Percentiles rank a stretch among this genome's conserved stretches.
phyloP scores from a whole-genome alignment of 2,329 filamentous ascomycete species.

The Diaporthe amygdali region DNA sequence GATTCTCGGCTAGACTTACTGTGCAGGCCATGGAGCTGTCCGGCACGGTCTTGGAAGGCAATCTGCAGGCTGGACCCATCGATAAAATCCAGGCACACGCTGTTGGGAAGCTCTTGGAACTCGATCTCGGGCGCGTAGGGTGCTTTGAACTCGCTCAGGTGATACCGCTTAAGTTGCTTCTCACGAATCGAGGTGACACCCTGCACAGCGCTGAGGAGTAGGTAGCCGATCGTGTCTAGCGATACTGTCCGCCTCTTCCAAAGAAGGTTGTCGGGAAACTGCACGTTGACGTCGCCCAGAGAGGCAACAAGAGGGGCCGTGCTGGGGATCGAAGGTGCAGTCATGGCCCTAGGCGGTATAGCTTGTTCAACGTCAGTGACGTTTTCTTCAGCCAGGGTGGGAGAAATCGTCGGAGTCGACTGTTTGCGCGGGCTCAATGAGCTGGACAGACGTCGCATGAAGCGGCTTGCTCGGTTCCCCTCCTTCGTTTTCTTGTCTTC shows the following conservation, averaged over 20 bases:
- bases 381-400: conserved; percentile 57
- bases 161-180: conserved; percentile 73
- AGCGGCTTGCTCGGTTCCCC: conserved; percentile 56
- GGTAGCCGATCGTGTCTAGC: conserved; percentile 81
- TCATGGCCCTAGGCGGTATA: conserved; percentile 18
- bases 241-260: conserved; percentile 95
- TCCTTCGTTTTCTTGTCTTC: conserved; percentile 49
- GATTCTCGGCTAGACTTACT: conserved; percentile 45
- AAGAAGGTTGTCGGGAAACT: conserved; percentile 93
- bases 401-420: conserved; percentile 50
- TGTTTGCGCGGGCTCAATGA: conserved; percentile 56
- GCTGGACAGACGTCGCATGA: conserved; percentile 64
- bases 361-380: conserved; percentile 37
- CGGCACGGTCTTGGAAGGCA: conserved; percentile 66
- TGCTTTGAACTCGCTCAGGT: conserved; percentile 80
- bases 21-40: conserved; percentile 59
- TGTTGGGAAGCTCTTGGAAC: conserved; percentile 90
- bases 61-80: conserved; percentile 67
- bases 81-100: conserved; percentile 67
- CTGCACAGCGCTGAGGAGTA: conserved; percentile 77
- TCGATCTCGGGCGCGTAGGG: conserved; percentile 90
- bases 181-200: conserved; percentile 54
- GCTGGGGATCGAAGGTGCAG: conserved; percentile 27
- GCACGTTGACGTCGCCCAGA: conserved; percentile 92
- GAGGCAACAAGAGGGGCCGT: background rate